A percentile compares a stretch with the other conserved stretches of the same genome.
phyloP scores from a whole-genome alignment of 2,329 filamentous ascomycete species.

The Cladophialophora chaetospira region DNA sequence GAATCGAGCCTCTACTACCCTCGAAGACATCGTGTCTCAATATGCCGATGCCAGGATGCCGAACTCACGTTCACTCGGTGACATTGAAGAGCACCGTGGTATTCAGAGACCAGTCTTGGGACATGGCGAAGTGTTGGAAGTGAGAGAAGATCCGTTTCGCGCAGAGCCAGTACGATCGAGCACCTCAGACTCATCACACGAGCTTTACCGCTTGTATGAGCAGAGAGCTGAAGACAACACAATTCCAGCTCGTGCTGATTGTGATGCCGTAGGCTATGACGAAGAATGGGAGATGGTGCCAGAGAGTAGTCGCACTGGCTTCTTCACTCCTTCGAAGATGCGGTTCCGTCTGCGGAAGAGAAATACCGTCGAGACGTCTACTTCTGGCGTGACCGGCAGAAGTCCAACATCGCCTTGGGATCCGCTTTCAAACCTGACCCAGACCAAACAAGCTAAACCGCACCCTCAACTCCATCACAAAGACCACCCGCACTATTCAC shows the following conservation, averaged over 20 bases:
- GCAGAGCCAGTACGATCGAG: neutral
- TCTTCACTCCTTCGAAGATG: slow-evolving; percentile 23
- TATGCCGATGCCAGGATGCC: slow-evolving; percentile 13
- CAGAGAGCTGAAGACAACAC: neutral
- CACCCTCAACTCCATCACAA: neutral
- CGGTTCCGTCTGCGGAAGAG: slow-evolving; percentile 24
- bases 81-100: neutral
- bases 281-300: slow-evolving; percentile 18
- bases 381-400: neutral
- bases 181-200: neutral
- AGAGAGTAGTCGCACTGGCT: slow-evolving; percentile 22
- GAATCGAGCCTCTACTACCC: slow-evolving; percentile 11
- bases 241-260: neutral
- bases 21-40: slow-evolving; percentile 27
- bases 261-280: neutral
- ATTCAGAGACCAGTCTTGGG: neutral
- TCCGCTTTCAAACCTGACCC: slow-evolving; percentile 11
- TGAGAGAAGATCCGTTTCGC: neutral
- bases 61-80: neutral
- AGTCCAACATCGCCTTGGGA: slow-evolving; percentile 25
- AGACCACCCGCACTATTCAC: neutral
- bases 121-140: neutral
- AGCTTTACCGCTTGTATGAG: neutral
- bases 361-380: slow-evolving; percentile 10
- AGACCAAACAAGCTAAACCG: neutral